These are phyloP conservation scores for Myriosclerotinia curreyana DNA, from an alignment of 2,329 filamentous ascomycete genomes.

Conservation along the genomic window DNA sequence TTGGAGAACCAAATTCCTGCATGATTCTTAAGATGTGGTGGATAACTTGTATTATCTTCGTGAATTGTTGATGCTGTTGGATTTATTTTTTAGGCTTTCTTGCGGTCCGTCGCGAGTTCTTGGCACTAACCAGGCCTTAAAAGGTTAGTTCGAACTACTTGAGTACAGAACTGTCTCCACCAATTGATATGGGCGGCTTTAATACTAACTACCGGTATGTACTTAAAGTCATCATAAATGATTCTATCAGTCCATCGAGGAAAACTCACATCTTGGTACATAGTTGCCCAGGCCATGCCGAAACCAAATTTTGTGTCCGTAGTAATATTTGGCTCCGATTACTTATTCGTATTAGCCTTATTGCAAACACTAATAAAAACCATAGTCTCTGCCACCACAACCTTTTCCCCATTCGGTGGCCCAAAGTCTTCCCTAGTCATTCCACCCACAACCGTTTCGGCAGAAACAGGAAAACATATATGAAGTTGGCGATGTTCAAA, in stretches of 20 bases:
- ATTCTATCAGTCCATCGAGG: no score
- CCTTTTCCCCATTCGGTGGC: constrained; percentile 11
- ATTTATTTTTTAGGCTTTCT: not conserved
- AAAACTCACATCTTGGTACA: no score
- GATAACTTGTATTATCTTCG: not conserved
- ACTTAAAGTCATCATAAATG: no score
- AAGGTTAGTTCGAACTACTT: no score
- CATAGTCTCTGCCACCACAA: constrained; percentile 1
- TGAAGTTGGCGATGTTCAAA: constrained; percentile 46
- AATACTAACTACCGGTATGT: no score
- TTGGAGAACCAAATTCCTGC: not conserved
- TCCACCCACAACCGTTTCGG: constrained; percentile 20
- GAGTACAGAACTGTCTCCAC: no score
- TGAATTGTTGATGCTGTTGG: not conserved
- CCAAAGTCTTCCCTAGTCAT: constrained; percentile 32
- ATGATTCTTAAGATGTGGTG: not conserved
- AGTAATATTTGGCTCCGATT: no score
- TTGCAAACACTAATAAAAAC: not conserved
- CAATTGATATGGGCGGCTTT: no score
- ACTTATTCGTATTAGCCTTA: no score
- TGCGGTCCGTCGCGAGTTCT: not conserved
- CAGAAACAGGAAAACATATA: constrained; percentile 49
- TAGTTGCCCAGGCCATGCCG: no score
- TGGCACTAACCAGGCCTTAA: not conserved
- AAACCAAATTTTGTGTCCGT: no score